Evolutionary conservation across 2,329 filamentous ascomycete genomes (phyloP).

Genomic region (Elsinoe necatrix): DNA sequence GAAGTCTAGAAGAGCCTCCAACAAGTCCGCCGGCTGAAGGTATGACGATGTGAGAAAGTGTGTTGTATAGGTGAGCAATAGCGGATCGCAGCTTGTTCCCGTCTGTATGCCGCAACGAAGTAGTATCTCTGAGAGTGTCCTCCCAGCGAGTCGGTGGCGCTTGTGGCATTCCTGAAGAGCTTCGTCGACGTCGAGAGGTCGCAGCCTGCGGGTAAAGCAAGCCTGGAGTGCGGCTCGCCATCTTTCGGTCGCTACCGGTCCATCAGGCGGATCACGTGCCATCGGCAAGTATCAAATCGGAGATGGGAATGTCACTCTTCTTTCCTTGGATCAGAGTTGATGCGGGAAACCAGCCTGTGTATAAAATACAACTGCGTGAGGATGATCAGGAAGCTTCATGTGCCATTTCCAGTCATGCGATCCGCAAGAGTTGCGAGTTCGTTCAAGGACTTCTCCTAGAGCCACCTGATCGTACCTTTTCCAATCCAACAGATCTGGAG

Average conservation of each 20-base stretch:
- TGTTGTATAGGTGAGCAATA: conserved; percentile 25
- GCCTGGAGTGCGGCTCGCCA: conserved; percentile 16
- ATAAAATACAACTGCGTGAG: too few species aligned
- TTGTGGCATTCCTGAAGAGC: conserved; percentile 16
- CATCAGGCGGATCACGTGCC: background rate
- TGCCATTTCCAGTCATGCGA: too few species aligned
- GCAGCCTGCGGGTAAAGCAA: conserved; percentile 17
- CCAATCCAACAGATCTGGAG: too few species aligned
- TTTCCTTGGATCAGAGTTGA: too few species aligned
- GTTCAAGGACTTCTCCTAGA: too few species aligned
- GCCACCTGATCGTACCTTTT: too few species aligned
- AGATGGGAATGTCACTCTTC: too few species aligned
- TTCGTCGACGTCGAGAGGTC: conserved; percentile 13
- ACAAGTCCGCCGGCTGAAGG: conserved; percentile 24
- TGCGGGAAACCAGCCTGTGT: too few species aligned
- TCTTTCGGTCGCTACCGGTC: conserved; percentile 9
- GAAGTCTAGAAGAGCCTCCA: conserved; percentile 24
- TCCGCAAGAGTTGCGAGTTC: too few species aligned
- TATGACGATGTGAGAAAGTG: conserved; percentile 21
- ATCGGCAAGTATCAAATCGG: background rate
- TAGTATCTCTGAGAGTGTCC: conserved; percentile 11
- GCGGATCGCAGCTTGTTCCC: conserved; percentile 20
- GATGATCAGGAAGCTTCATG: too few species aligned
- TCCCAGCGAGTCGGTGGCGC: conserved; percentile 4
- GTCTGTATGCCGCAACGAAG: conserved; percentile 12